These are phyloP conservation scores for Triangularia verruculosa DNA, from an alignment of 2,329 filamentous ascomycete genomes.

Conservation along the genomic window DNA sequence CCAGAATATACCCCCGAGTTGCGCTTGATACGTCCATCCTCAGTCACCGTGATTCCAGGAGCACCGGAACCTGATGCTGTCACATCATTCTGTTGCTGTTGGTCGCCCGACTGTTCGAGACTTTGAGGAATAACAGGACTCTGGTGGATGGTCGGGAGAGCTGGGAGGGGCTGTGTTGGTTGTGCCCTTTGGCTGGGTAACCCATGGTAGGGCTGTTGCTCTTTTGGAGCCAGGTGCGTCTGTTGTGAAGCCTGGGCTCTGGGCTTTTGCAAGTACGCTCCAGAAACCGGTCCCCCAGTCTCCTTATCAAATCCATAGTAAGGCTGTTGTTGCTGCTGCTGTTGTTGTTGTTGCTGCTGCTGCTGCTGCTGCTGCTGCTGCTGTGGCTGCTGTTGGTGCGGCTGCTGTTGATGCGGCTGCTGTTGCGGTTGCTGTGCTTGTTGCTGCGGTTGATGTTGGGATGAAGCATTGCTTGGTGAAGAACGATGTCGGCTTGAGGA, in stretches of 20 bases:
- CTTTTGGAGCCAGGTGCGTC: conserved; percentile 4
- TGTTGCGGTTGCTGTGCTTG: conserved; percentile 27
- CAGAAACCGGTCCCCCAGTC: conserved; percentile 36
- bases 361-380: conserved; percentile 26
- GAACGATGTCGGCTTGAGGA: conserved; percentile 37
- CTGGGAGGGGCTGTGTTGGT: conserved; percentile 10
- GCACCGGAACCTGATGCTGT: conserved; percentile 34
- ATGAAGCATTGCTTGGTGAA: conserved; percentile 32
- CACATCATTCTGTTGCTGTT: conserved; percentile 39
- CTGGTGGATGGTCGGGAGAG: conserved; percentile 9
- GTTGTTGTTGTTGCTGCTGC: too few relatives aligned
- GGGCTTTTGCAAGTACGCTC: conserved; percentile 35
- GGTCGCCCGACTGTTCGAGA: conserved; percentile 35
- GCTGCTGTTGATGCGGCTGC: conserved; percentile 18
- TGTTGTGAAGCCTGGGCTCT: conserved; percentile 29
- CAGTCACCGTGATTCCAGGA: conserved; percentile 31
- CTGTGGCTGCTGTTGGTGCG: not conserved
- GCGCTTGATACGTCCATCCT: conserved; percentile 36
- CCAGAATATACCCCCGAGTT: conserved; percentile 52
- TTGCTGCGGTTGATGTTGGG: conserved; percentile 1
- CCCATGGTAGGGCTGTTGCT: conserved; percentile 3
- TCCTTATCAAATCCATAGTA: conserved; percentile 51
- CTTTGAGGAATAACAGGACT: conserved; percentile 8
- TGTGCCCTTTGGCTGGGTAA: conserved; percentile 12
- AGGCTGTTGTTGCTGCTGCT: conserved; percentile 24